Conservation (phyloP, 176 grass and related monocot species). For the Carex parvula region DNA sequence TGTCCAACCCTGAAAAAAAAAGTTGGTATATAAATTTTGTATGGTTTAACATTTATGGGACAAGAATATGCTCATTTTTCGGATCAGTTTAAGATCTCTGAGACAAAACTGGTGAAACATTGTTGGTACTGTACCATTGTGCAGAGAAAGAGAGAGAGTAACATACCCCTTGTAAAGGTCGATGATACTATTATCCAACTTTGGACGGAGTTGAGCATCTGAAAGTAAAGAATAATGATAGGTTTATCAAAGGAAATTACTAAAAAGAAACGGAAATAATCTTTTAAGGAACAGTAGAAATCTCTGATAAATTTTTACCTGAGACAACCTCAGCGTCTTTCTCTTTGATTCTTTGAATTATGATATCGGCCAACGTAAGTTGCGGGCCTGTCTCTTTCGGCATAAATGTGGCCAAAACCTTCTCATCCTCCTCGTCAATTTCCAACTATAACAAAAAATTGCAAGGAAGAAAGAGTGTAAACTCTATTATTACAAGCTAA, state of each 20-base stretch:
- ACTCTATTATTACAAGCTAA: background rate
- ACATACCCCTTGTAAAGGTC: conserved; percentile 67
- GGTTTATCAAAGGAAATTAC: background rate
- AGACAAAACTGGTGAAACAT: background rate
- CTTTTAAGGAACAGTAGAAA: background rate
- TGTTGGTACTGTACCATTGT: background rate
- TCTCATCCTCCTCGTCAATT: conserved; percentile 89
- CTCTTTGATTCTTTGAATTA: conserved; percentile 77
- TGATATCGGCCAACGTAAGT: conserved; percentile 65
- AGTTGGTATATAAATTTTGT: background rate
- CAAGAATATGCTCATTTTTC: background rate
- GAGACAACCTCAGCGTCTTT: conserved; percentile 53
- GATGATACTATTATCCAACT: conserved; percentile 50
- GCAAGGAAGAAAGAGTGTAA: background rate
- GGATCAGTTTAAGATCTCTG: background rate
- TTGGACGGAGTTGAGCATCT: conserved; percentile 54
- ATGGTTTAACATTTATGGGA: background rate
- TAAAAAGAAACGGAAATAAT: background rate
- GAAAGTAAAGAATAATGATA: conserved; percentile 5
- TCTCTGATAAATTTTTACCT: conserved; percentile 26
- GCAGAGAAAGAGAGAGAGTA: background rate
- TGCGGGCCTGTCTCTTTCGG: conserved; percentile 39
- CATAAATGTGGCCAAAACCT: conserved; percentile 69
- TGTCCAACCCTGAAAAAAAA: conserved; percentile 61
- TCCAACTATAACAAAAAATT: conserved; percentile 40